A percentile compares a stretch with the other conserved stretches of the same genome.
phyloP scores from a whole-genome alignment of 306 rosid genomes.

The Hippophae tibetana region DNA sequence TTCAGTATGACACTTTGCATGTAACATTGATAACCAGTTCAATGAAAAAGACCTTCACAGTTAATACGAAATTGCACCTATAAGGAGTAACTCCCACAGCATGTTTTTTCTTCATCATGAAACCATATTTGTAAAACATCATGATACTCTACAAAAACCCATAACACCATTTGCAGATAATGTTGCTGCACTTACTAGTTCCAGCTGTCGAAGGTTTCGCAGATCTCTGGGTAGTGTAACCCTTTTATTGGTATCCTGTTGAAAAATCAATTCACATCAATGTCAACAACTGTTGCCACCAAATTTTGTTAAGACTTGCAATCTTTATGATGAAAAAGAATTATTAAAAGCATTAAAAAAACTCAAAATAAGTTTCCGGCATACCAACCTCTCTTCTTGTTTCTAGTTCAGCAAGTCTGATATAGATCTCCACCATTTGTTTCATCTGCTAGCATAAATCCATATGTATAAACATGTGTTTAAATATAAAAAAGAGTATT shows the following conservation, averaged over 20 bases:
- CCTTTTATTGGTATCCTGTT: conserved; percentile 79
- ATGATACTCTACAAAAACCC: too few relatives aligned
- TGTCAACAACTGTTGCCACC: too few relatives aligned
- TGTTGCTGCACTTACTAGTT: conserved; percentile 52
- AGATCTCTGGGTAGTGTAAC: conserved; percentile 76
- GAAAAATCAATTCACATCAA: conserved; percentile 4
- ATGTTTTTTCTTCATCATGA: too few relatives aligned
- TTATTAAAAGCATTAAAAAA: conserved; percentile 16
- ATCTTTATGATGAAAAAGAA: conserved; percentile 13
- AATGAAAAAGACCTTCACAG: too few relatives aligned
- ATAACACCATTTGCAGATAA: too few relatives aligned
- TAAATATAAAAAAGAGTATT: neutral
- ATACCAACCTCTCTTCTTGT: conserved; percentile 67
- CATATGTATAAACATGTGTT: neutral
- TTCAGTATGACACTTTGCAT: too few relatives aligned
- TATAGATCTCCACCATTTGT: conserved; percentile 94
- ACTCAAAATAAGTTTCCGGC: conserved; percentile 2
- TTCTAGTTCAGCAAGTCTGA: conserved; percentile 92
- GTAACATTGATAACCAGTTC: too few relatives aligned
- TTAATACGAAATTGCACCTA: too few relatives aligned
- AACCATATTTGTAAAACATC: too few relatives aligned
- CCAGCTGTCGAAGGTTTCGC: conserved; percentile 57
- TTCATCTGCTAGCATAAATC: conserved; percentile 41
- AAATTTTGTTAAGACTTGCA: neutral
- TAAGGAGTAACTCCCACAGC: too few relatives aligned